Percentiles rank a stretch among this genome's conserved stretches.
Conservation (phyloP, 1,284 basidiomycete genomes). For the Cryptococcus jaspeensis region DNA sequence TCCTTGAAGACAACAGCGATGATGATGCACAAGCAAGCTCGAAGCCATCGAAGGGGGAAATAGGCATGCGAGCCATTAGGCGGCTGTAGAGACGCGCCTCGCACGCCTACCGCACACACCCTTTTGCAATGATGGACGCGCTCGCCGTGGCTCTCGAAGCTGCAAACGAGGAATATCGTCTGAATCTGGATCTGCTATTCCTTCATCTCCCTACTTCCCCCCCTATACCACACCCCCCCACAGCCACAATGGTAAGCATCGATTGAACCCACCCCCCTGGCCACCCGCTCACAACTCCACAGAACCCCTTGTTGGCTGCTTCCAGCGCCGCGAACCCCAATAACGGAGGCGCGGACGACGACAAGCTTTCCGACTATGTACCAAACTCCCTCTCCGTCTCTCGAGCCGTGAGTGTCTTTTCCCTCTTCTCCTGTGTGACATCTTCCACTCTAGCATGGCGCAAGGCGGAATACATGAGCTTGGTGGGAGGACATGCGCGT, state of each 20-base stretch:
- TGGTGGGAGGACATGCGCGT: not conserved
- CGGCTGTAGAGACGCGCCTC: too few relatives aligned
- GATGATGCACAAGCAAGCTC: too few relatives aligned
- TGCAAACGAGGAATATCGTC: too few relatives aligned
- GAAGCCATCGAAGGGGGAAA: too few relatives aligned
- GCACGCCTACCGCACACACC: too few relatives aligned
- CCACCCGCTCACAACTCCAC: not conserved
- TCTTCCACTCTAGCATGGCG: not conserved
- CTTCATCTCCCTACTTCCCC: too few relatives aligned
- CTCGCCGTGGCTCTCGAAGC: too few relatives aligned
- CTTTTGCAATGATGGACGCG: too few relatives aligned
- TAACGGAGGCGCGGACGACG: constrained; percentile 34
- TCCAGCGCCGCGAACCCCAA: constrained; percentile 31
- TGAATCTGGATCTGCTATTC: too few relatives aligned
- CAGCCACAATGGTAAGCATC: constrained; percentile 2
- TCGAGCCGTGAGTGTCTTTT: constrained; percentile 37
- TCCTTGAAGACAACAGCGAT: too few relatives aligned
- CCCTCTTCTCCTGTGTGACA: constrained; percentile 29
- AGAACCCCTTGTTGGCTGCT: constrained; percentile 49
- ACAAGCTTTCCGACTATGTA: constrained; percentile 50
- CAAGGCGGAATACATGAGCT: not conserved
- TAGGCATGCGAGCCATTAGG: too few relatives aligned
- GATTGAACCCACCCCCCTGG: not conserved
- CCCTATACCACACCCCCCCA: too few relatives aligned
- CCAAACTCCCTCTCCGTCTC: constrained; percentile 47